phyloP scores from a whole-genome alignment of 139 green algal genomes.

The Yamagishiella unicocca region DNA sequence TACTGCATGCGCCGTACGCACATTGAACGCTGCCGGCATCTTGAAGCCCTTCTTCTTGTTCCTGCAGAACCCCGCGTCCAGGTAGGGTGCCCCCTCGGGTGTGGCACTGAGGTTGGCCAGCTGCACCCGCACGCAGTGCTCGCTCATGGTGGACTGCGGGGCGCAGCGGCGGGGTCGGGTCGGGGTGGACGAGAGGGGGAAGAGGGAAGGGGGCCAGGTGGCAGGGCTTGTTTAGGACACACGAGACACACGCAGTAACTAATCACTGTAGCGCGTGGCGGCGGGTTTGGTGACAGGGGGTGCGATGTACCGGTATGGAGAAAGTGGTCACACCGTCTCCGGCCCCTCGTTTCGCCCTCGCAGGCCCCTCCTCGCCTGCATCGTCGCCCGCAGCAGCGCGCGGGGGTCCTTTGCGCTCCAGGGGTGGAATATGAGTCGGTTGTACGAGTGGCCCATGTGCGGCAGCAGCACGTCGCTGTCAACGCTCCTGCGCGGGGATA shows the following conservation, averaged over 20 bases:
- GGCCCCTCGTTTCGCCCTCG: not conserved
- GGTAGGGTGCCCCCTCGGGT: not conserved
- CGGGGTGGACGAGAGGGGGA: not conserved
- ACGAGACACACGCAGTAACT: too few relatives aligned
- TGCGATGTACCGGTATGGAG: not conserved
- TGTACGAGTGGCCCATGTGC: not conserved
- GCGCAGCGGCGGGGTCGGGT: not conserved
- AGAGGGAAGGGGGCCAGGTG: too few relatives aligned
- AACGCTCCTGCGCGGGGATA: not conserved
- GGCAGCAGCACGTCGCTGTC: conserved; percentile 24
- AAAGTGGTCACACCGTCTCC: too few relatives aligned
- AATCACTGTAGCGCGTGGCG: too few relatives aligned
- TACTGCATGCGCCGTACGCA: not conserved
- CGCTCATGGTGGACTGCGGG: not conserved
- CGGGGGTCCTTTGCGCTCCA: not conserved
- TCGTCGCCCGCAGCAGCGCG: not conserved
- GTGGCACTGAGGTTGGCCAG: not conserved
- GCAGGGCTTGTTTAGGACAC: too few relatives aligned
- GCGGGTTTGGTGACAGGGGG: too few relatives aligned
- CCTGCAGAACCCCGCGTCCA: not conserved
- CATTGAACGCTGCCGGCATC: not conserved
- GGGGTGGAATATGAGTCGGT: not conserved
- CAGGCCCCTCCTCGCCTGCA: not conserved
- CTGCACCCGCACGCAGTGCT: not conserved
- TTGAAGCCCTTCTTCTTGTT: not conserved